phyloP scores from a whole-genome alignment of 768 basidiomycete species.

The Agrocybe praecox region DNA sequence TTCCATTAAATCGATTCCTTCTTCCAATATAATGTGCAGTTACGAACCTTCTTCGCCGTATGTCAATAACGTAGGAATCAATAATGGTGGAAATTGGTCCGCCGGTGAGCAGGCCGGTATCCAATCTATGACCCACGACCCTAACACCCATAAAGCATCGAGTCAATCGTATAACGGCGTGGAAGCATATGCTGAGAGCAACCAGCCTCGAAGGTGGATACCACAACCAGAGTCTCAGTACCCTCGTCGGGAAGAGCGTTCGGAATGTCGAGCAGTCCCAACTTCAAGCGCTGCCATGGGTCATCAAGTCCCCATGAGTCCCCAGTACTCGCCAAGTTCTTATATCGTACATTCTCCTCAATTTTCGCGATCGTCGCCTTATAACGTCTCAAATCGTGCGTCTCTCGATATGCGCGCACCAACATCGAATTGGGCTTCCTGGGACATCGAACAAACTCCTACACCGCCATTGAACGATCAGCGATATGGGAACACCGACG shows the following conservation, averaged over 20 bases:
- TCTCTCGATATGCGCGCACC: conserved; percentile 9
- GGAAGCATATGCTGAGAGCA: conserved; percentile 1
- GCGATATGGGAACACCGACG: conserved; percentile 13
- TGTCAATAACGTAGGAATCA: conserved; percentile 8
- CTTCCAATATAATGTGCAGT: conserved; percentile 15
- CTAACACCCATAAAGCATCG: conserved; percentile 6
- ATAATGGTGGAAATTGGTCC: conserved; percentile 19
- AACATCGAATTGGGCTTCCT: conserved; percentile 14
- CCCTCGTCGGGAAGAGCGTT: conserved; percentile 17
- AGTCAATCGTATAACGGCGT: conserved; percentile 11
- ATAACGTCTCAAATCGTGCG: conserved; percentile 2
- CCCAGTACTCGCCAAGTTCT: conserved; percentile 4
- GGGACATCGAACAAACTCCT: conserved; percentile 10
- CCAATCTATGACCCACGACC: background rate
- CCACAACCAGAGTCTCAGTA: conserved; percentile 11
- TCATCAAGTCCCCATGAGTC: conserved; percentile 4
- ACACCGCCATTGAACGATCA: conserved; percentile 13
- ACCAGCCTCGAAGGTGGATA: conserved; percentile 12
- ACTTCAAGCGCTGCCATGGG: background rate
- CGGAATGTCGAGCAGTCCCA: conserved; percentile 12
- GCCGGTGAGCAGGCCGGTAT: conserved; percentile 15
- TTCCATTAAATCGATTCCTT: conserved; percentile 12
- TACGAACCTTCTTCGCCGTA: conserved; percentile 19
- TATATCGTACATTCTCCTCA: conserved; percentile 8
- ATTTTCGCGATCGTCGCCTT: conserved; percentile 12